These are phyloP conservation scores for Penicillium silybi DNA, from an alignment of 495 filamentous ascomycete genomes.

Conservation along the genomic window DNA sequence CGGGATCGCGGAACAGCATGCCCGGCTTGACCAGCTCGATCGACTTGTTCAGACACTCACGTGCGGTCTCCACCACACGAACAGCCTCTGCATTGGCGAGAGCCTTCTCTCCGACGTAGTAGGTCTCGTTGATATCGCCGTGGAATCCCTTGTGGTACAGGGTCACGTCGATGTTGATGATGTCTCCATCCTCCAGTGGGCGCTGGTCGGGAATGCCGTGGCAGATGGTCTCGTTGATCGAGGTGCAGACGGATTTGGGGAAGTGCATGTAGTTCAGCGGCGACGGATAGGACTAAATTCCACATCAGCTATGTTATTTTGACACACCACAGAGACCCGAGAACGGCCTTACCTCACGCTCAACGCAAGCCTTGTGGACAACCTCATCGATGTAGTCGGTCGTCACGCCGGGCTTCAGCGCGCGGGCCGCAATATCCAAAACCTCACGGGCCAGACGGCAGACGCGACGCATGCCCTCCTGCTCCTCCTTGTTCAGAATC, in stretches of 20 bases:
- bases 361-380: slow-evolving; percentile 92
- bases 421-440: slow-evolving; percentile 82
- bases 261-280: slow-evolving; percentile 95
- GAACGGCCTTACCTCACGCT: slow-evolving; percentile 63
- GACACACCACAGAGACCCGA: slow-evolving; percentile 5
- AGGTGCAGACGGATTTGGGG: slow-evolving; percentile 97
- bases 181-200: slow-evolving; percentile 76
- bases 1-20: slow-evolving; percentile 78
- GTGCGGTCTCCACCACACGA: slow-evolving; percentile 77
- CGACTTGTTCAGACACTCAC: slow-evolving; percentile 77
- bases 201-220: slow-evolving; percentile 86
- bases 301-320: slow-evolving; percentile 12
- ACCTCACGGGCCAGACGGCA: slow-evolving; percentile 88
- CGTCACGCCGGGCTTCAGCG: slow-evolving; percentile 79
- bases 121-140: slow-evolving; percentile 88
- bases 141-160: slow-evolving; percentile 86
- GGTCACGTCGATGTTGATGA: slow-evolving; percentile 85
- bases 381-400: slow-evolving; percentile 96
- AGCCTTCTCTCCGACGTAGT: slow-evolving; percentile 80
- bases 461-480: slow-evolving; percentile 89
- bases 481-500: slow-evolving; percentile 72
- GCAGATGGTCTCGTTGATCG: slow-evolving; percentile 93
- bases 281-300: slow-evolving; percentile 81
- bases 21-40: slow-evolving; percentile 85
- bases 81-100: slow-evolving; percentile 71